A percentile compares a stretch with the other conserved stretches of the same genome.
Conservation (phyloP, 306 rosid species). For the Acacia crassicarpa region DNA sequence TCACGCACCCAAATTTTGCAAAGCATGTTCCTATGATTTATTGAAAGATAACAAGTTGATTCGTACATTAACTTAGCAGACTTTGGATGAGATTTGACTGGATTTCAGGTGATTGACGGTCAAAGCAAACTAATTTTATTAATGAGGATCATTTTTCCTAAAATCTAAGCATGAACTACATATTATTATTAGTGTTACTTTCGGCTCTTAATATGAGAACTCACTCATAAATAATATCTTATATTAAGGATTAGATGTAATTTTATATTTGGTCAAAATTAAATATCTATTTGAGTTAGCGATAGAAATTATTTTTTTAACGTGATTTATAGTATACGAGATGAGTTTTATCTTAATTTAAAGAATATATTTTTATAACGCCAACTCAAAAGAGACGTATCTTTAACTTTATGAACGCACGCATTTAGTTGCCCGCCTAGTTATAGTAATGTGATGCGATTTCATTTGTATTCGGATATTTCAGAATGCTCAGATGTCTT, state of each 20-base stretch:
- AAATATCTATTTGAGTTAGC: too few relatives aligned
- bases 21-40: background rate
- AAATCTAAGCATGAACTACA: background rate
- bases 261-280: too few relatives aligned
- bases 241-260: too few relatives aligned
- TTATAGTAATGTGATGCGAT: background rate
- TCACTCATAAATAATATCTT: too few relatives aligned
- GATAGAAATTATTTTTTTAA: too few relatives aligned
- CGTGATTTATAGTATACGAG: too few relatives aligned
- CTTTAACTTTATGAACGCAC: background rate
- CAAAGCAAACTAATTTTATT: background rate
- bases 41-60: background rate
- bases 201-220: background rate
- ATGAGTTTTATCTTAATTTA: too few relatives aligned
- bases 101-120: background rate
- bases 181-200: background rate
- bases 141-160: background rate
- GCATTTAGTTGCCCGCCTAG: background rate
- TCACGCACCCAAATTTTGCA: background rate
- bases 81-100: background rate
- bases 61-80: background rate
- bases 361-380: too few relatives aligned
- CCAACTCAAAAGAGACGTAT: too few relatives aligned
- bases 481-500: background rate
- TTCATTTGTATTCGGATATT: background rate